Evolutionary conservation across 2,329 filamentous ascomycete genomes (phyloP), one percentile per base, ranked within the genome.

Genomic region (Dendryphion nanum): DNA sequence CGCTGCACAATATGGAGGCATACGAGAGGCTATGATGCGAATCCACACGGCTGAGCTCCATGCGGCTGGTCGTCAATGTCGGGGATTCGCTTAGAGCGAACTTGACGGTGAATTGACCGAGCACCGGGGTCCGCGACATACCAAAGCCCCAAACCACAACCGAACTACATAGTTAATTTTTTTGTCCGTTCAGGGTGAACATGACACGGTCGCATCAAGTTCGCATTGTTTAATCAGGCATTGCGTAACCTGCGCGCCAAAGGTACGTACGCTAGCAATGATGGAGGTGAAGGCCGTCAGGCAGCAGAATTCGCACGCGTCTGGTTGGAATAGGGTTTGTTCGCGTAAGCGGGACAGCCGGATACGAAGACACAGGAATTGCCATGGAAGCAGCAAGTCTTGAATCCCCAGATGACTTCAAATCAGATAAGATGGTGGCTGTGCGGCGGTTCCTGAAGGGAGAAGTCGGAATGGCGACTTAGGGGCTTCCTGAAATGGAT

Each of bases 381-480:
- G 15, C 17, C 35, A 49, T 18, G 14, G 23, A 20, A 32, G 12
- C 18, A 12, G 48, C 47, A 46, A 48, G 40, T 43, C 37, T 24
- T 26, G 23, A 26, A 8, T 26, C n/a, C 10, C 10, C 23, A 10
- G 23, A 26, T 26, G 23, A 26, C 23, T 26, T 26, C 23, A 26
- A 30, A 54, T 47, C 44, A 51, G 48, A 56, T 56, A 52, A 53
- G 47, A 53, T 39, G 40, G 56, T 48, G 57, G 50, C 56, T 57
- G 55, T 48, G 51, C 37, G 40, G 21, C 30, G 34, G 32, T 24
- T 41, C 23, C 26, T 33, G 37, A 35, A 55, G 59, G 58, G 39
- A 49, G 32, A 54, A 57, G 40, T 45, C 59, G 59, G 59, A 49
- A 35, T 15, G 40, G 40, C 33, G 38, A 13, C 34, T 29, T 20